phyloP scores from a whole-genome alignment of 352 stramenopile species.

The Pythium vanterpoolii region DNA sequence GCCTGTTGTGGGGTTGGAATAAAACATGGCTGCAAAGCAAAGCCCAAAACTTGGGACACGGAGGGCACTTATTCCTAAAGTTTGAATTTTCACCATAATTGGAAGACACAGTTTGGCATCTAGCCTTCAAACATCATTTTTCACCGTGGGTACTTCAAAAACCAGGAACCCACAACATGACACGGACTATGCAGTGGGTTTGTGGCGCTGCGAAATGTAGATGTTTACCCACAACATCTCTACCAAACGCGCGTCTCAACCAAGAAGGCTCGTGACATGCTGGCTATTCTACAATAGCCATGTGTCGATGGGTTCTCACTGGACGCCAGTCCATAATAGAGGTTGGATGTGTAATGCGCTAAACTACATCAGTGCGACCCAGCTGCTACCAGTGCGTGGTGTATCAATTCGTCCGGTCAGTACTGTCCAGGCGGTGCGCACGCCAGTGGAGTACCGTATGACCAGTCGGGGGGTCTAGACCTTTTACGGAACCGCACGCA shows the following conservation, averaged over 20 bases:
- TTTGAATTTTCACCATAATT: background rate
- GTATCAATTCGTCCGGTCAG: no score
- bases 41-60: background rate
- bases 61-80: slow-evolving; percentile 1
- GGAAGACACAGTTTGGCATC: background rate
- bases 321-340: background rate
- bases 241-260: background rate
- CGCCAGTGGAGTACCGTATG: no score
- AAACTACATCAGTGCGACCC: background rate
- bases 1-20: background rate
- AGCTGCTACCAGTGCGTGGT: background rate
- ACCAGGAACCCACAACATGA: background rate
- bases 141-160: background rate
- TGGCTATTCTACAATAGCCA: background rate
- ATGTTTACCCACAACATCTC: background rate
- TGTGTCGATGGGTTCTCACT: background rate
- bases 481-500: background rate
- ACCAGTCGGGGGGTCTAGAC: no score
- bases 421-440: background rate
- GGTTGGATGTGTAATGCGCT: background rate
- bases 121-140: background rate
- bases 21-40: background rate
- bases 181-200: background rate
- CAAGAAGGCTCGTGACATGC: background rate
- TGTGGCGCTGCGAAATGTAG: background rate